Conservation (phyloP, 441 rosid species). For the Viola pubescens region DNA sequence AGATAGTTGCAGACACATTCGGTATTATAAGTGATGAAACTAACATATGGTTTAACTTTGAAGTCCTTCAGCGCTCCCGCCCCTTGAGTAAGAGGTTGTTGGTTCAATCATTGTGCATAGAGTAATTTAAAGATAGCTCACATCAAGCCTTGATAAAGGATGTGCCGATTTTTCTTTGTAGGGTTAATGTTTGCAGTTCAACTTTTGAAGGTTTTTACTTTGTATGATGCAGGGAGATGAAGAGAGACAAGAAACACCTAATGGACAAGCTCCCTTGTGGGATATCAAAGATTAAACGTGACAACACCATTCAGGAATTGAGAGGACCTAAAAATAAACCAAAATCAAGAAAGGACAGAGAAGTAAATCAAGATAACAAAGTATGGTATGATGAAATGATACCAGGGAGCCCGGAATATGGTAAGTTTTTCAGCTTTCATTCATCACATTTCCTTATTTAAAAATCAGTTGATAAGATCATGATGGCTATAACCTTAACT, state of each 20-base stretch:
- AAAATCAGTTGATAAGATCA: slow-evolving; percentile 13
- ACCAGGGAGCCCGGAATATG: slow-evolving; percentile 26
- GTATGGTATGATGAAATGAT: slow-evolving; percentile 44
- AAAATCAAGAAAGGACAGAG: not conserved
- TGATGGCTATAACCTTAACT: slow-evolving; percentile 13
- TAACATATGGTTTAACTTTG: no score
- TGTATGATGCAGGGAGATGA: slow-evolving; percentile 40
- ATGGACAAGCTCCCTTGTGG: slow-evolving; percentile 43
- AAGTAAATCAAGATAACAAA: not conserved
- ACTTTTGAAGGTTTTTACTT: no score
- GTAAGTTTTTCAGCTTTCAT: slow-evolving; percentile 19
- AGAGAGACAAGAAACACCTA: slow-evolving; percentile 40
- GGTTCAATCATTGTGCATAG: no score
- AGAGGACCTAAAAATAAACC: slow-evolving; percentile 27
- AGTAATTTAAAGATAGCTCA: no score
- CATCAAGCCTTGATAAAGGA: not conserved
- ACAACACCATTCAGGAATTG: slow-evolving; percentile 30
- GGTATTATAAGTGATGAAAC: no score
- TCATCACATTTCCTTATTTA: not conserved
- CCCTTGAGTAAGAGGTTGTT: no score
- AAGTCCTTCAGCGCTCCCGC: no score
- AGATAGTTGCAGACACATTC: no score
- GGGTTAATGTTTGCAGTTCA: no score
- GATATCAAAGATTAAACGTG: slow-evolving; percentile 39
- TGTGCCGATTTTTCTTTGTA: not conserved